A percentile compares a stretch with the other conserved stretches of the same genome.
phyloP scores from a whole-genome alignment of 305 asterid species.

The Plantago lanceolata region DNA sequence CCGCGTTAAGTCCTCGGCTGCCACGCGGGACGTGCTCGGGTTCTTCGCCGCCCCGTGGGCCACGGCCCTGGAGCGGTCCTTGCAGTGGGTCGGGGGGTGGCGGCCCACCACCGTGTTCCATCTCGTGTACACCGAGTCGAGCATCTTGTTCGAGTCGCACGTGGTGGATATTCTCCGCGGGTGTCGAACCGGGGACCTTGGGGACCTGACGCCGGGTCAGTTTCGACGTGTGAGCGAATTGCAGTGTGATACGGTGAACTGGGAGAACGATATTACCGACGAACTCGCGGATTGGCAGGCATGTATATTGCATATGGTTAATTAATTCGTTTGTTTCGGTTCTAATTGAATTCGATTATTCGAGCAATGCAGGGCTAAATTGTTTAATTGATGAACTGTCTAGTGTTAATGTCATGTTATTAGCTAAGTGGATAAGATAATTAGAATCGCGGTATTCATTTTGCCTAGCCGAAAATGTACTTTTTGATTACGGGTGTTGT shows the following conservation, averaged over 20 bases:
- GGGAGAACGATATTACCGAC: conserved; percentile 52
- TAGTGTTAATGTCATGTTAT: no score
- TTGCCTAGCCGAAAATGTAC: no score
- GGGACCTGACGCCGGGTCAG: conserved; percentile 63
- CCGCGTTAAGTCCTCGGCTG: conserved; percentile 37
- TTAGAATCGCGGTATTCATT: no score
- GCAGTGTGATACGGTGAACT: conserved; percentile 61
- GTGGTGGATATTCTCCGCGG: conserved; percentile 65
- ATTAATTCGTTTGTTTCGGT: background rate
- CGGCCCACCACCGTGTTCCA: conserved; percentile 82
- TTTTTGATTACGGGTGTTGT: no score
- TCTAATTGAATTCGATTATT: background rate
- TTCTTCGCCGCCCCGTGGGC: conserved; percentile 58
- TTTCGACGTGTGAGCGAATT: conserved; percentile 72
- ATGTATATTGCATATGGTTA: conserved; percentile 5
- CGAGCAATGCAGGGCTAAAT: no score
- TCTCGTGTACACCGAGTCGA: conserved; percentile 66
- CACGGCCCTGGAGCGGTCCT: conserved; percentile 55
- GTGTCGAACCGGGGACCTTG: conserved; percentile 61
- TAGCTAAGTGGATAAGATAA: no score
- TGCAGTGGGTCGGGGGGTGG: conserved; percentile 83
- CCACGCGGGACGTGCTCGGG: conserved; percentile 39
- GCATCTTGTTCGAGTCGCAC: conserved; percentile 63
- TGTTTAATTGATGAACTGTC: no score
- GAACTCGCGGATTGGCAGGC: conserved; percentile 75